phyloP scores from a whole-genome alignment of 2,329 filamentous ascomycete genomes.

The Trichoderma brevicompactum region DNA sequence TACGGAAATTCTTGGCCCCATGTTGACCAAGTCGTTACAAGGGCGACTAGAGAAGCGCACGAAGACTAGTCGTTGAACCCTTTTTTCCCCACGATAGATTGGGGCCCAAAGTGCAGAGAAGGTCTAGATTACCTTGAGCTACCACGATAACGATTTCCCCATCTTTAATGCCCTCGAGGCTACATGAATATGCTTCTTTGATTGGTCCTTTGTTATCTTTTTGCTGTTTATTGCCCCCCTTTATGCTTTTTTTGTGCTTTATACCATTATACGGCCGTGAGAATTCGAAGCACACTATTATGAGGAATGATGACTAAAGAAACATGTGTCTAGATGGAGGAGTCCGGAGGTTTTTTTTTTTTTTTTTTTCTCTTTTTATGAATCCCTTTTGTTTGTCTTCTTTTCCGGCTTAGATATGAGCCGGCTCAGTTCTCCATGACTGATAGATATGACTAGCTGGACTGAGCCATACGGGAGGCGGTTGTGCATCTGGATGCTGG shows the following conservation, averaged over 20 bases:
- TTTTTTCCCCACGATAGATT: constrained; percentile 34
- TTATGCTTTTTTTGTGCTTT: not conserved
- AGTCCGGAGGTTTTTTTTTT: not conserved
- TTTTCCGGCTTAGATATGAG: not conserved
- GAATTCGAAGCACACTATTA: not conserved
- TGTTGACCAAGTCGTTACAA: not conserved
- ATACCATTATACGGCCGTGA: not conserved
- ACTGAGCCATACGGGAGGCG: not conserved
- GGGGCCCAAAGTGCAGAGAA: not conserved
- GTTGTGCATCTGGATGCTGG: not conserved
- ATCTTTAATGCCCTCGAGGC: not conserved
- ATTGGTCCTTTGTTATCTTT: not conserved
- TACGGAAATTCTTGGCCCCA: constrained; percentile 1
- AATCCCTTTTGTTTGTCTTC: not conserved
- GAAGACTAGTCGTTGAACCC: constrained; percentile 1
- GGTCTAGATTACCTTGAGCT: not conserved
- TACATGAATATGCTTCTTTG: not conserved
- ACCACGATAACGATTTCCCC: not conserved
- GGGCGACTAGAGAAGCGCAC: not conserved
- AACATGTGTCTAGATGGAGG: not conserved
- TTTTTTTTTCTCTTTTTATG: not conserved
- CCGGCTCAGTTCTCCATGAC: not conserved
- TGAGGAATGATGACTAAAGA: not conserved
- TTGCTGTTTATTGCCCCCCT: too few species aligned
- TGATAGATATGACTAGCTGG: not conserved